phyloP scores from a whole-genome alignment of 495 filamentous ascomycete species.

The Aspergillus ostianus region DNA sequence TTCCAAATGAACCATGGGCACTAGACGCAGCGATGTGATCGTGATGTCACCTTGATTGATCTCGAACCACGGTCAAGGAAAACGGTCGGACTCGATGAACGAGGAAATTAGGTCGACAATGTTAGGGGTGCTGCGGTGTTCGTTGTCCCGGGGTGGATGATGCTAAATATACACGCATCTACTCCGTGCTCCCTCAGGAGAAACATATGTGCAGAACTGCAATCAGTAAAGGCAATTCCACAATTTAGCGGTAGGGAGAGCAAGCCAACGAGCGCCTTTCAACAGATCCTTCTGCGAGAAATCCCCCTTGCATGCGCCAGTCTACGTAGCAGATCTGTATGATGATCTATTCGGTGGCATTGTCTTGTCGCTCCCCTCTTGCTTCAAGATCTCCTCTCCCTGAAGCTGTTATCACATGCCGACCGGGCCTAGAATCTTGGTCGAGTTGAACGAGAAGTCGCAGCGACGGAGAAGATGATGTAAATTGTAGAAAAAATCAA shows the following conservation, averaged over 20 bases:
- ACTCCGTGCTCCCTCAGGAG: not conserved
- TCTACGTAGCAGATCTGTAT: not conserved
- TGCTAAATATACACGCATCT: not conserved
- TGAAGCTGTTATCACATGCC: not conserved
- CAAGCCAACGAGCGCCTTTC: not conserved
- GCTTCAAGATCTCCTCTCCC: not conserved
- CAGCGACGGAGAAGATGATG: not conserved
- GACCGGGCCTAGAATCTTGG: not conserved
- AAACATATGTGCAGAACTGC: not conserved
- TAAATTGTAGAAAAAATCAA: not conserved
- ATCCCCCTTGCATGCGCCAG: not conserved
- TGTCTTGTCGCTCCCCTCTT: not conserved
- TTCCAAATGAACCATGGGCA: not conserved
- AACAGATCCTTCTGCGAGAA: not conserved
- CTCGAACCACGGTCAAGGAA: not conserved
- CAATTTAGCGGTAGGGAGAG: not conserved
- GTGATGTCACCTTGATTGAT: not conserved
- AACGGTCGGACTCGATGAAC: not conserved
- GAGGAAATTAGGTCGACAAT: not conserved
- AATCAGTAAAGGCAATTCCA: not conserved
- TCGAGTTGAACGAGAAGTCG: not conserved
- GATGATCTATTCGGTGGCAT: not conserved
- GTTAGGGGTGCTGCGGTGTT: not conserved
- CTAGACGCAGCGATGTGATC: not conserved
- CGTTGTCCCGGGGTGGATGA: not conserved